Evolutionary conservation across 345 rosid genomes (phyloP), one percentile per base, ranked within the genome.

Genomic region (Euphorbia lathyris): DNA sequence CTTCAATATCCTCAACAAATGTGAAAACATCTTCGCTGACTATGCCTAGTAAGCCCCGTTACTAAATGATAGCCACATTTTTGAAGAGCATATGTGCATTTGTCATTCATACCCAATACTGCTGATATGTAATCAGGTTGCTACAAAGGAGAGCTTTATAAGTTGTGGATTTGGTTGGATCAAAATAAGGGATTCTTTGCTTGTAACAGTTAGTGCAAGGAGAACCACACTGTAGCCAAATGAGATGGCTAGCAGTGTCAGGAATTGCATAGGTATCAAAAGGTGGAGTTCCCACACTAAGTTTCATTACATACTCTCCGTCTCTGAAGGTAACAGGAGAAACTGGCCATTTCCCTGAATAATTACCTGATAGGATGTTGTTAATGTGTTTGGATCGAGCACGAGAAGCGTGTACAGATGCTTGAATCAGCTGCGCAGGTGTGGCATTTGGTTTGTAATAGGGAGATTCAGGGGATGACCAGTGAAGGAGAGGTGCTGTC

Each of bases 381-480:
- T 12, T 45, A 9, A 36, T 0, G 29, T 34, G 42, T 40, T 51
- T 20, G 48, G 19, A 17, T 29, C 61, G 17, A 23, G 76, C 72
- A 6, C 16, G 45, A 4, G 76, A 34, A 23, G 64, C 56, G n/a
- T 27, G 0, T 5, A 60, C 14, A 0, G 73, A 51, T 17, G 42
- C 23, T 38, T 22, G 2, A 1, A 50, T 14, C 13, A 72, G 26
- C 55, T 72, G 58, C 0, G 13, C 30, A 10, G 6, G 26, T 0
- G 53, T 52, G 32, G 63, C 59, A 2, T 68, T 63, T 23, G 70
- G 76, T 59, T 63, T 13, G 0, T 77, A 77, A 23, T 62, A 42
- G 3, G 70, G 76, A 16, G 76, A 77, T 32, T 77, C 73, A 30
- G 70, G 73, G 36, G 72, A 72, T 67, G 64, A 60, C 29, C 56